phyloP scores from a whole-genome alignment of 352 stramenopile species.

The Phytophthora capsici region DNA sequence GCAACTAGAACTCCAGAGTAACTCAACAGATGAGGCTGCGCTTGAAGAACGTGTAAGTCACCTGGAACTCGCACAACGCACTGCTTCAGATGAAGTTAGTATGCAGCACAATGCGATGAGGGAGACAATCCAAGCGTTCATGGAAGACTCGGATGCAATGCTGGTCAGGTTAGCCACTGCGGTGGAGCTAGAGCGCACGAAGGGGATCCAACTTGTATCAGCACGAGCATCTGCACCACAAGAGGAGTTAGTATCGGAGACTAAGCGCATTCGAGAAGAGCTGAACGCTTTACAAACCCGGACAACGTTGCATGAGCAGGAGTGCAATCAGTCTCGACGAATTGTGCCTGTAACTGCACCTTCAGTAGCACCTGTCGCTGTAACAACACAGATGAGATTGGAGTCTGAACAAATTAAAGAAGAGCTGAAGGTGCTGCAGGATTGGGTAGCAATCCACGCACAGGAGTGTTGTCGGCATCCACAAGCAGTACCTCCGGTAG shows the following conservation, averaged over 20 bases:
- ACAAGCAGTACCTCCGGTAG: background rate
- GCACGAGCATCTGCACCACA: constrained; percentile 3
- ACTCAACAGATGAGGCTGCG: constrained; percentile 7
- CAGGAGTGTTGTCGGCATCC: constrained; percentile 46
- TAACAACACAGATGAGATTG: constrained; percentile 1
- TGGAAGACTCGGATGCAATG: constrained; percentile 42
- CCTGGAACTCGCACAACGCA: constrained; percentile 33
- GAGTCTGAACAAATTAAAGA: constrained; percentile 9
- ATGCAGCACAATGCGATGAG: constrained; percentile 35
- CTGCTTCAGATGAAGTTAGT: constrained; percentile 18
- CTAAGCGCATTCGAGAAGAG: constrained; percentile 4
- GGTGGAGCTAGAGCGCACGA: constrained; percentile 25
- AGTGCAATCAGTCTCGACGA: constrained; percentile 4
- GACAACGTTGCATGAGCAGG: constrained; percentile 5
- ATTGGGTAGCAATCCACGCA: constrained; percentile 50
- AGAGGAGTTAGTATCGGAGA: constrained; percentile 8
- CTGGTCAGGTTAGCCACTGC: constrained; percentile 21
- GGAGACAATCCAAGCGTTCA: constrained; percentile 39
- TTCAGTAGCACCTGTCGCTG: background rate
- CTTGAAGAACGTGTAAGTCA: constrained; percentile 34
- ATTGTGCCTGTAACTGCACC: background rate
- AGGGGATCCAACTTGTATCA: constrained; percentile 11
- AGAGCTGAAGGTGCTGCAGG: constrained; percentile 40
- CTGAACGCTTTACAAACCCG: constrained; percentile 14
- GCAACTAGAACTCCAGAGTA: constrained; percentile 25